Conservation (phyloP, 257 asterid species). For the Nicotiana tabacum region DNA sequence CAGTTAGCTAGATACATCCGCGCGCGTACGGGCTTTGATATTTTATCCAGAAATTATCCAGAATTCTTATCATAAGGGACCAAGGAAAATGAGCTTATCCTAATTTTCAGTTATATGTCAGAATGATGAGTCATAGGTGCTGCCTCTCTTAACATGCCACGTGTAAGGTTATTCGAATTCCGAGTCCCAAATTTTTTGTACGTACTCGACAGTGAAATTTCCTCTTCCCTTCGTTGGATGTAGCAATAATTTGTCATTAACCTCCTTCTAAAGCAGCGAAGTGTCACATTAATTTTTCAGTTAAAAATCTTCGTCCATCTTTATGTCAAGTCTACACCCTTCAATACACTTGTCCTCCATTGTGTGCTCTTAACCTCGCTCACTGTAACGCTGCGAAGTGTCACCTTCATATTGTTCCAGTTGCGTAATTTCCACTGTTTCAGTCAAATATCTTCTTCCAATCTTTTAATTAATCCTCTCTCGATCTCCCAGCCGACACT, state of each 20-base stretch:
- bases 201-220: neutral
- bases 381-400: neutral
- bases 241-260: neutral
- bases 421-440: neutral
- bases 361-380: neutral
- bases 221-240: neutral
- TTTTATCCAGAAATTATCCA: neutral
- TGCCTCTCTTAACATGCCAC: conserved; percentile 2
- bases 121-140: neutral
- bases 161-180: neutral
- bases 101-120: neutral
- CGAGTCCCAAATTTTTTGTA: neutral
- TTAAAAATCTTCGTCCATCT: neutral
- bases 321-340: neutral
- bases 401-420: neutral
- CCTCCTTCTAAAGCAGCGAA: neutral
- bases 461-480: neutral
- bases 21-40: neutral
- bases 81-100: neutral
- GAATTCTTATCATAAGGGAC: neutral
- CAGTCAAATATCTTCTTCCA: neutral
- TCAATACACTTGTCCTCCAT: neutral
- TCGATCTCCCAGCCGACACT: neutral
- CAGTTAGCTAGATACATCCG: neutral
- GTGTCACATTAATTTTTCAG: neutral